Conservation (phyloP, 2,329 filamentous ascomycete species). For the Fusarium sp. region DNA sequence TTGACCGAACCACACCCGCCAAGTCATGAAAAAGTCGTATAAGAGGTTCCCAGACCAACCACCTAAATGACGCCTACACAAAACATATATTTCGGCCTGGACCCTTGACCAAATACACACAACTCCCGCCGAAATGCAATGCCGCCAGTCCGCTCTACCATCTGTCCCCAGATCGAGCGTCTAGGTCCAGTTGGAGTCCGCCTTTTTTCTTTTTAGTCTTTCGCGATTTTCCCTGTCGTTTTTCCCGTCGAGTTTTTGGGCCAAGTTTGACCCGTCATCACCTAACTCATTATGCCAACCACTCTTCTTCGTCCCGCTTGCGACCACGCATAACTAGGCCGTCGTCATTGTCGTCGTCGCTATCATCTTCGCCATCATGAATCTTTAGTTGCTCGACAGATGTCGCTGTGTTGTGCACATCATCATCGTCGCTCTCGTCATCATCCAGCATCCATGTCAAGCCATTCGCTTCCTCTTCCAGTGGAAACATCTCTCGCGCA, state of each 20-base stretch:
- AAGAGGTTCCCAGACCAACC: slow-evolving; percentile 43
- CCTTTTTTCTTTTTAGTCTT: slow-evolving; percentile 33
- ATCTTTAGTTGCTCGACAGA: slow-evolving; percentile 59
- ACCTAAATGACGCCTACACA: slow-evolving; percentile 45
- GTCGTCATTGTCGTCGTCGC: slow-evolving; percentile 71
- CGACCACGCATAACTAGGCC: slow-evolving; percentile 71
- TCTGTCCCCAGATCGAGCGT: slow-evolving; percentile 31
- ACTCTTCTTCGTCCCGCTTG: slow-evolving; percentile 72
- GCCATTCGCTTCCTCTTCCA: slow-evolving; percentile 96
- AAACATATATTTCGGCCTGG: slow-evolving; percentile 29
- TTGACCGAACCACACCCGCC: slow-evolving; percentile 11
- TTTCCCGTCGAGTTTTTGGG: slow-evolving; percentile 23
- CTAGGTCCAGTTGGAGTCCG: slow-evolving; percentile 21
- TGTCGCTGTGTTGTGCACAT: slow-evolving; percentile 53
- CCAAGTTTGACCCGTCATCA: slow-evolving; percentile 3
- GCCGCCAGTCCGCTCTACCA: slow-evolving; percentile 38
- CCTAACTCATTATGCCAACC: slow-evolving; percentile 64
- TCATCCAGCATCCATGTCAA: slow-evolving; percentile 89
- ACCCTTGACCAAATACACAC: slow-evolving; percentile 36
- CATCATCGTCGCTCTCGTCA: slow-evolving; percentile 60
- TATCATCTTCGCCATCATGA: slow-evolving; percentile 60
- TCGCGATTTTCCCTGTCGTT: slow-evolving; percentile 30
- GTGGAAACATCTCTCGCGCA: slow-evolving; percentile 91
- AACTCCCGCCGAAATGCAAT: slow-evolving; percentile 52
- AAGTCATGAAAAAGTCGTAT: slow-evolving; percentile 42